These are phyloP conservation scores for Camelina neglecta DNA, from an alignment of 345 rosid genomes.

Conservation along the genomic window DNA sequence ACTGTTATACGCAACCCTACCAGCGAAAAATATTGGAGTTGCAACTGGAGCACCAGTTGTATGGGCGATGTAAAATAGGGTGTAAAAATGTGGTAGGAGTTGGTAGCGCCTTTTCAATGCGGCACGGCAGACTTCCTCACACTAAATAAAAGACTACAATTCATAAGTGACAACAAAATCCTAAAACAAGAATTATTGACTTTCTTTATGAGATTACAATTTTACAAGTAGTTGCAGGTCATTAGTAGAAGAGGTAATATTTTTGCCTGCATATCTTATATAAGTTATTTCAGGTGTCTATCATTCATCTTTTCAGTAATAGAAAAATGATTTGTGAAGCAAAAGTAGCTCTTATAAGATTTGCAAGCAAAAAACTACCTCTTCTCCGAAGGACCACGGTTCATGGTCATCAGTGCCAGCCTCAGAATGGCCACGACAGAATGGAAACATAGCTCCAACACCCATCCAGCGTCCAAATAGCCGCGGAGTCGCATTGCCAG, in stretches of 20 bases:
- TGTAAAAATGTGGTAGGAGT: constrained; percentile 81
- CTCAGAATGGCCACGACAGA: constrained; percentile 90
- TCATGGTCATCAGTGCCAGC: constrained; percentile 73
- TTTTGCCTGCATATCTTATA: background rate
- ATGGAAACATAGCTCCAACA: constrained; percentile 89
- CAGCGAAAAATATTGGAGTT: constrained; percentile 80
- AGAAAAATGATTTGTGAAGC: background rate
- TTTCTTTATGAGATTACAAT: constrained; percentile 22
- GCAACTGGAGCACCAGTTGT: constrained; percentile 78
- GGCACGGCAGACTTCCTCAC: constrained; percentile 90
- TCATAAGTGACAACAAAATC: background rate
- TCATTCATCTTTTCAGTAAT: background rate
- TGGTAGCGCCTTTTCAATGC: constrained; percentile 92
- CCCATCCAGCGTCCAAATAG: constrained; percentile 98
- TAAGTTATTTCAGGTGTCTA: background rate
- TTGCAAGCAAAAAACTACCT: constrained; percentile 49
- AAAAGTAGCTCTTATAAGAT: constrained; percentile 15
- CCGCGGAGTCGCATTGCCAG: constrained; percentile 83
- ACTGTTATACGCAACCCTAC: constrained; percentile 49
- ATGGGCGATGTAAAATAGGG: constrained; percentile 86
- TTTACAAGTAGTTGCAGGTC: background rate
- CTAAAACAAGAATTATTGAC: background rate
- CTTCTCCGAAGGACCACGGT: constrained; percentile 97
- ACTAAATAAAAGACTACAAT: constrained; percentile 47
- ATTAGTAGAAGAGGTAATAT: background rate